These are phyloP conservation scores for Fusarium incarnatum DNA, from an alignment of 2,329 filamentous ascomycete genomes.

Conservation along the genomic window DNA sequence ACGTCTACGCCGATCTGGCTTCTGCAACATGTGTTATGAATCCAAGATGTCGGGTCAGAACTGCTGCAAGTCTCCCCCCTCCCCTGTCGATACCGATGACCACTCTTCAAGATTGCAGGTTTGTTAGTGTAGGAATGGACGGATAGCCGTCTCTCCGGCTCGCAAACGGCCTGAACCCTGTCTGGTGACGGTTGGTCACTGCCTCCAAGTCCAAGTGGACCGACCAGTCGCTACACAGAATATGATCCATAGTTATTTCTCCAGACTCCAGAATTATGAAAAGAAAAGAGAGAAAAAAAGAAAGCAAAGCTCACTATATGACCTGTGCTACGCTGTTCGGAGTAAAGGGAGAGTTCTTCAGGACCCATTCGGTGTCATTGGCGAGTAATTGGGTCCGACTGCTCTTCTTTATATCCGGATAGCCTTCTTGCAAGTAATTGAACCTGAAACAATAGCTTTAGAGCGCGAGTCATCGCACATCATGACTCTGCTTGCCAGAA, in stretches of 20 bases:
- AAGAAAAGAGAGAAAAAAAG: neutral
- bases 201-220: slow-evolving; percentile 17
- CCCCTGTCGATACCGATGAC: slow-evolving; percentile 1
- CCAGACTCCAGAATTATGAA: neutral
- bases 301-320: neutral
- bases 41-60: slow-evolving; percentile 31
- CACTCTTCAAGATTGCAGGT: slow-evolving; percentile 15
- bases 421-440: neutral
- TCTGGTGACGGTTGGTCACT: slow-evolving; percentile 14
- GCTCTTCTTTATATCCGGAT: neutral
- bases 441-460: slow-evolving; percentile 21
- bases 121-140: slow-evolving; percentile 2
- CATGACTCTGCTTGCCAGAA: slow-evolving; percentile 7
- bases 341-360: neutral
- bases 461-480: neutral
- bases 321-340: neutral
- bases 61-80: slow-evolving; percentile 8
- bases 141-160: slow-evolving; percentile 12
- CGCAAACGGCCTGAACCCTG: slow-evolving; percentile 12
- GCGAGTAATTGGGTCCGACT: neutral
- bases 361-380: neutral
- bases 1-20: slow-evolving; percentile 21
- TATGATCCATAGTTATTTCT: neutral
- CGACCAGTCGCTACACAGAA: neutral
- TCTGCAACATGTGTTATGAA: slow-evolving; percentile 15